Evolutionary conservation across 371 early-diverging fungal genomes (phyloP), one percentile per base, ranked within the genome.

Genomic region (Mortierella sp.): DNA sequence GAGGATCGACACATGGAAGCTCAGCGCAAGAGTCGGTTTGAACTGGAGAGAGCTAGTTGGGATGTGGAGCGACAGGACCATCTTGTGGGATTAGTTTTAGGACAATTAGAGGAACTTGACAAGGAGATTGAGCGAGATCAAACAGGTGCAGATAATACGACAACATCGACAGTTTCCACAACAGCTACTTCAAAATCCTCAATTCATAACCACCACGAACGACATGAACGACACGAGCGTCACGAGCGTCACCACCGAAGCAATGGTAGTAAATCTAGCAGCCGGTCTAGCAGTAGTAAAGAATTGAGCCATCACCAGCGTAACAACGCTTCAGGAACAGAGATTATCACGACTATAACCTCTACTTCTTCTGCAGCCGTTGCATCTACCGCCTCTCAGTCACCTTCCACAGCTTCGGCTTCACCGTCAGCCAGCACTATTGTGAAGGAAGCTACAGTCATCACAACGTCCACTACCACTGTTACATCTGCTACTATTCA

Each of bases 11-110:
- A 70, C 18, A 75, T 81, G 83, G 83, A 81, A 35, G 72, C 76
- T 0, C 69, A 75, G 24, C 69, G 83, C 26, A 81, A 81, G 77
- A 72, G 76, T 51, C 76, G 76, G 2, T 81, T 81, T 32, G 83
- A 81, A 32, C 61, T 81, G 10, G 83, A 81, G 49, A 62, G 83
- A 49, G 83, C 83, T 5, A 81, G 76, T 32, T 81, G 83, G 83
- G 83, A 81, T 64, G 83, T 81, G 12, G 83, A 81, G 35, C 60
- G 83, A 20, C 83, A 81, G 62, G 73, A 81, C 39, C 83, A 81
- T 60, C 77, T 81, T 35, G 83, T 81, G 20, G 83, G 83, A 18
- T 69, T 81, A 26, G 83, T 81, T 40, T 62, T 76, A 18, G 83
- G 83, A 6, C 83, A 81, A 54, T 28, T 81, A 51, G 83, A 81